Evolutionary conservation across 2,329 filamentous ascomycete genomes (phyloP).

Genomic region (Tolypocladium guangdongense): DNA sequence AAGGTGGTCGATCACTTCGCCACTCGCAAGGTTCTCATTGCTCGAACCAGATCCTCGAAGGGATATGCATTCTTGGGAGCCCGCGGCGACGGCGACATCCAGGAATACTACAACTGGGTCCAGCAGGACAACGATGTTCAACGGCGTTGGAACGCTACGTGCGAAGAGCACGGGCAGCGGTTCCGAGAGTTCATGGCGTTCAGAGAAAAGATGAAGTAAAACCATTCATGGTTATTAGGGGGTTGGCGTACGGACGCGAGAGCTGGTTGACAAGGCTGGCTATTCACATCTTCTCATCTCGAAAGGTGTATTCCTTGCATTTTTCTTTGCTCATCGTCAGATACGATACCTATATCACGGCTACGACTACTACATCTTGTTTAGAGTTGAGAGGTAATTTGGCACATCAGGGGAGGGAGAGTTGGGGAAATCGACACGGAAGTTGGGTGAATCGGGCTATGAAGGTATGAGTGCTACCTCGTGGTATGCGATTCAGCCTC

Average conservation of each 20-base stretch:
- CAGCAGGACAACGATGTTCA: constrained; percentile 55
- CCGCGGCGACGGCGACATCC: constrained; percentile 33
- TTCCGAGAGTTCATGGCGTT: constrained; percentile 46
- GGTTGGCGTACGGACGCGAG: neutral
- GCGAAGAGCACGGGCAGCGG: constrained; percentile 46
- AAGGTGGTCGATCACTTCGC: constrained; percentile 46
- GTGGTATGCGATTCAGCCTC: neutral
- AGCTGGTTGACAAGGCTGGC: neutral
- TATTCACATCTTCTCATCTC: neutral
- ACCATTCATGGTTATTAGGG: neutral
- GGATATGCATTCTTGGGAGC: constrained; percentile 34
- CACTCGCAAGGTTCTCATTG: constrained; percentile 35
- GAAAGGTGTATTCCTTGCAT: neutral
- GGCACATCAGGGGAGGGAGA: neutral
- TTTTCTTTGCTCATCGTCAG: neutral
- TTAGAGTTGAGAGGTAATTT: neutral
- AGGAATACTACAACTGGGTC: constrained; percentile 48
- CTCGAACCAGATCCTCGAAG: constrained; percentile 26
- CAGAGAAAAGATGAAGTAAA: constrained; percentile 31
- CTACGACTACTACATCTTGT: neutral
- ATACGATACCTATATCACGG: constrained; percentile 4
- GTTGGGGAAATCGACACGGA: neutral
- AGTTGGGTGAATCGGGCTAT: neutral
- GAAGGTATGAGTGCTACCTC: neutral
- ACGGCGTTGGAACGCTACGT: constrained; percentile 47